Conservation (phyloP, 768 basidiomycete genomes). For the Arthromyces matolae region DNA sequence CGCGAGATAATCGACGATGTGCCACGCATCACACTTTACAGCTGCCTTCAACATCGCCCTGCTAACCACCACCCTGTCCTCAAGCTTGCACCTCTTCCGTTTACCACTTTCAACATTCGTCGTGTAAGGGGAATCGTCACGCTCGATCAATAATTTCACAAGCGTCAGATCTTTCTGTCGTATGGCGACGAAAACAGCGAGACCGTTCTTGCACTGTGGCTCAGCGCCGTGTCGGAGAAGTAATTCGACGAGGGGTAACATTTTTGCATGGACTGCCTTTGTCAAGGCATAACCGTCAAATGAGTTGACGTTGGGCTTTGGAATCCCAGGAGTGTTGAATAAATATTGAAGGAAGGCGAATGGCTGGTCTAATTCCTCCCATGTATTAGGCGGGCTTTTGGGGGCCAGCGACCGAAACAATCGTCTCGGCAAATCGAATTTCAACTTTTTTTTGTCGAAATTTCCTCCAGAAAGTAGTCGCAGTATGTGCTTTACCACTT, state of each 20-base stretch:
- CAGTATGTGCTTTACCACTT: constrained; percentile 43
- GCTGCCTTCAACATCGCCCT: constrained; percentile 63
- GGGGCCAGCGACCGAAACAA: constrained; percentile 56
- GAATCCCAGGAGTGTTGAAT: constrained; percentile 36
- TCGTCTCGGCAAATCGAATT: constrained; percentile 58
- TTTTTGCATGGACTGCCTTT: constrained; percentile 66
- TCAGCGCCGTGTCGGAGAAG: constrained; percentile 72
- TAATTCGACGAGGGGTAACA: constrained; percentile 62
- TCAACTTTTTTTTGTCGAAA: constrained; percentile 3
- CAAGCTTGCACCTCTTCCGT: constrained; percentile 49
- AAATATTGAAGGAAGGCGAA: constrained; percentile 64
- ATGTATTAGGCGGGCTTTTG: constrained; percentile 24
- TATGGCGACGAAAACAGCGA: constrained; percentile 78
- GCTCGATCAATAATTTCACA: constrained; percentile 75
- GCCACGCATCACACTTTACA: constrained; percentile 57
- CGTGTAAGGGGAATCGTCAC: constrained; percentile 24
- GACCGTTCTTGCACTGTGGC: constrained; percentile 52
- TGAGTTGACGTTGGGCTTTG: constrained; percentile 54
- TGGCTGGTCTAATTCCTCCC: constrained; percentile 51
- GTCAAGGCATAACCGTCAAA: constrained; percentile 80
- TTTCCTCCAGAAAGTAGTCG: constrained; percentile 35
- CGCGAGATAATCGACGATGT: constrained; percentile 69
- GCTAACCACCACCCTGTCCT: constrained; percentile 55
- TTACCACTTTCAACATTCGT: constrained; percentile 20
- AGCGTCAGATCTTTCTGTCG: constrained; percentile 60